Percentiles rank a stretch among this genome's conserved stretches.
phyloP scores from a whole-genome alignment of 768 basidiomycete genomes.

The Lentinula sp. region DNA sequence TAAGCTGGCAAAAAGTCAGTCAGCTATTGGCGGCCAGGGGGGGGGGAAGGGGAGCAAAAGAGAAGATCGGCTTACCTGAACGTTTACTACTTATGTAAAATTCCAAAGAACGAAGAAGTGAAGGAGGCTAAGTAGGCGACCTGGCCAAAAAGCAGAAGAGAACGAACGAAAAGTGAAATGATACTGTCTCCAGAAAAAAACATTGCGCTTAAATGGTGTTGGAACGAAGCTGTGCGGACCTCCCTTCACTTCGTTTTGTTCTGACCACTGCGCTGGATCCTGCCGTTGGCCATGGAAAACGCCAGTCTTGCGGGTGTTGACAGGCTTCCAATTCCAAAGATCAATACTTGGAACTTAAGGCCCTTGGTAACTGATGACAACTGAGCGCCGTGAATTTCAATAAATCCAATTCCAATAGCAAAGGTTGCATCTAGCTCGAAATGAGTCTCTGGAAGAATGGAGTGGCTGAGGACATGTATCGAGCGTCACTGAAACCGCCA shows the following conservation, averaged over 20 bases:
- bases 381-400: too few species aligned
- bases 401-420: too few species aligned
- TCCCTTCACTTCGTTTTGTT: not conserved
- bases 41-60: not conserved
- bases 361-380: too few species aligned
- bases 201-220: not conserved
- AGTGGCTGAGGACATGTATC: too few species aligned
- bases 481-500: too few species aligned
- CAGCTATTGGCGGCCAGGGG: not conserved
- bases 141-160: slow-evolving; percentile 26
- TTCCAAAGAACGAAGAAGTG: slow-evolving; percentile 15
- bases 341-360: too few species aligned
- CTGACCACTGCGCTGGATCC: not conserved
- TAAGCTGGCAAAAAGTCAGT: not conserved
- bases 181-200: slow-evolving; percentile 2
- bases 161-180: slow-evolving; percentile 12
- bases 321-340: too few species aligned
- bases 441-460: too few species aligned
- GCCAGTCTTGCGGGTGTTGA: not conserved
- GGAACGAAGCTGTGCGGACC: not conserved
- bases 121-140: slow-evolving; percentile 30
- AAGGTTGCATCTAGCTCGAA: too few species aligned
- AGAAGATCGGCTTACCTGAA: not conserved
- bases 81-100: slow-evolving; percentile 8
- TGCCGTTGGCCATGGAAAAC: not conserved